A percentile compares a stretch with the other conserved stretches of the same genome.
Evolutionary conservation across 2,329 filamentous ascomycete species (phyloP).

Genomic region (Fusarium albosuccineum): DNA sequence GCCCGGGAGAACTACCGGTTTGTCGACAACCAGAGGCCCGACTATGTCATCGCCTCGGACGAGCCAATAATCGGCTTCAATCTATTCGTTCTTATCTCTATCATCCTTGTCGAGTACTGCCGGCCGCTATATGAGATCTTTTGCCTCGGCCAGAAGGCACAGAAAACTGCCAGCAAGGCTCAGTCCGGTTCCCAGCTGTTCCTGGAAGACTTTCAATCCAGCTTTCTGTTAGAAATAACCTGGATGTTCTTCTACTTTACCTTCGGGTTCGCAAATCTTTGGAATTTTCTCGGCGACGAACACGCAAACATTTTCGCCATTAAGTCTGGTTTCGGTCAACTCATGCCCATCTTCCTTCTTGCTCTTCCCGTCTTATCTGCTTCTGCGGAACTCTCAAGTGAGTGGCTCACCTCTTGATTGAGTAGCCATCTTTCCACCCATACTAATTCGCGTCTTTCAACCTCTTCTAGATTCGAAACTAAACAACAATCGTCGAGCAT

Average conservation of each 20-base stretch:
- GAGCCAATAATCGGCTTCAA: background rate
- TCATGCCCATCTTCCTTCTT: background rate
- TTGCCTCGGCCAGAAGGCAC: background rate
- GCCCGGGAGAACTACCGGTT: background rate
- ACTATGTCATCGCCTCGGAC: background rate
- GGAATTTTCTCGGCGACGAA: background rate
- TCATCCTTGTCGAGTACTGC: background rate
- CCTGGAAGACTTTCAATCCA: background rate
- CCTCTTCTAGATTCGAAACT: background rate
- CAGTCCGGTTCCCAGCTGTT: background rate
- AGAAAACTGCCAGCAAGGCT: background rate
- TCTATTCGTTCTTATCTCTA: background rate
- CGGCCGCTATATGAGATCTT: background rate
- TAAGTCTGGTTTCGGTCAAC: background rate
- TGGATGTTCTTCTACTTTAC: slow-evolving; percentile 3
- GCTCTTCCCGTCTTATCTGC: background rate
- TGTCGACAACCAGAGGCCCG: background rate
- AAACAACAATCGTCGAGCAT: no score
- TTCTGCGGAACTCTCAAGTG: background rate
- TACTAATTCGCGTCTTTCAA: background rate
- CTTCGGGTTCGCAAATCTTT: slow-evolving; percentile 1
- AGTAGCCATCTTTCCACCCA: no score
- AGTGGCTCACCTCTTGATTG: background rate
- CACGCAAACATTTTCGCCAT: background rate
- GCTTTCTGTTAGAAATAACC: background rate